phyloP scores from a whole-genome alignment of 768 basidiomycete genomes.

The Tricholoma bakamatsutake region DNA sequence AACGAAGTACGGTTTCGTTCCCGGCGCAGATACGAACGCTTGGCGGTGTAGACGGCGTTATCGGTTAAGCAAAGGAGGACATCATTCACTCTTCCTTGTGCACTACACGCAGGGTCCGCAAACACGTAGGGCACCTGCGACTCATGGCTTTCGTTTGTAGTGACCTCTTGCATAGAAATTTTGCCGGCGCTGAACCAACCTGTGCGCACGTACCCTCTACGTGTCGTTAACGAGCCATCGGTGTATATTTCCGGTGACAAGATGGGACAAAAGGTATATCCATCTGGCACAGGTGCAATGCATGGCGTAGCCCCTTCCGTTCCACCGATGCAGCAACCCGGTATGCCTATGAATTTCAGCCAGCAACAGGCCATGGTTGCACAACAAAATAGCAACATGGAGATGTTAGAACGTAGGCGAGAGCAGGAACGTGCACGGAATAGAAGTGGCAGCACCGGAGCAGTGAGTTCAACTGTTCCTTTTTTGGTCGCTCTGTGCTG shows the following conservation, averaged over 20 bases:
- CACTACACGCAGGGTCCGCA: constrained; percentile 68
- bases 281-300: constrained; percentile 27
- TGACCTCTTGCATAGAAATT: constrained; percentile 40
- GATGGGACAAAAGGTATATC: constrained; percentile 60
- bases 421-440: constrained; percentile 55
- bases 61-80: constrained; percentile 67
- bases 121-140: constrained; percentile 42
- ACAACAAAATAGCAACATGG: constrained; percentile 70
- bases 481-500: constrained; percentile 4
- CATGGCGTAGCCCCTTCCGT: constrained; percentile 19
- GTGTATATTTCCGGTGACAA: constrained; percentile 72
- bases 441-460: constrained; percentile 34
- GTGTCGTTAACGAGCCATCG: constrained; percentile 56
- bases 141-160: constrained; percentile 10
- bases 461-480: constrained; percentile 26
- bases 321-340: constrained; percentile 25
- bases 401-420: constrained; percentile 58
- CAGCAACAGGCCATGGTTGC: constrained; percentile 63
- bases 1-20: constrained; percentile 72
- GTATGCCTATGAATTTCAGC: constrained; percentile 30
- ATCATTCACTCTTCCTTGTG: constrained; percentile 66
- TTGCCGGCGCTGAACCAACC: constrained; percentile 55
- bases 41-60: constrained; percentile 67
- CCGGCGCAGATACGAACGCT: constrained; percentile 56
- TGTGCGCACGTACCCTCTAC: constrained; percentile 66